Conservation (phyloP, 2,329 filamentous ascomycete species). For the Boeremia lycopersici region DNA sequence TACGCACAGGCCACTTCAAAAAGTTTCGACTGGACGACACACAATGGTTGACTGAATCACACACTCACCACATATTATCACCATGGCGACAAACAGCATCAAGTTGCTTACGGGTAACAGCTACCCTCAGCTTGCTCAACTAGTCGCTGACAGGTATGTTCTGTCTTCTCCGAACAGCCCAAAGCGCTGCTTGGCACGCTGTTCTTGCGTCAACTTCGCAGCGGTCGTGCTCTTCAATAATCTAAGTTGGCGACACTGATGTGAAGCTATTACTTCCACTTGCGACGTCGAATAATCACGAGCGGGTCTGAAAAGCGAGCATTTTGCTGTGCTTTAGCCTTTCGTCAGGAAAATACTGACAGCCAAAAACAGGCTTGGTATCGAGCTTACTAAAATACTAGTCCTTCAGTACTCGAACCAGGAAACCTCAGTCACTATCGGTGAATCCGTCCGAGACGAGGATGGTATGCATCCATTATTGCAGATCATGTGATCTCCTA, state of each 20-base stretch:
- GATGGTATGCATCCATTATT: conserved; percentile 65
- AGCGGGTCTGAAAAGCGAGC: conserved; percentile 60
- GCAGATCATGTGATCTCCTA: conserved; percentile 7
- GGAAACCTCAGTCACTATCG: conserved; percentile 89
- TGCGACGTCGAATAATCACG: too few relatives aligned
- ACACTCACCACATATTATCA: conserved; percentile 22
- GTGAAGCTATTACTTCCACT: neutral
- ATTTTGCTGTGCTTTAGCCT: conserved; percentile 62
- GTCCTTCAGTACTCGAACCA: conserved; percentile 86
- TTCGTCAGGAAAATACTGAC: conserved; percentile 23
- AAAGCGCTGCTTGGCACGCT: conserved; percentile 17
- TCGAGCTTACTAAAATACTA: conserved; percentile 78
- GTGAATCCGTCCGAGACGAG: conserved; percentile 94
- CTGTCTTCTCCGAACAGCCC: conserved; percentile 7
- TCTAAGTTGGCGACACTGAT: neutral
- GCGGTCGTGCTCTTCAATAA: neutral
- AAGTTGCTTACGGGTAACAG: conserved; percentile 78
- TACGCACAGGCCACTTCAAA: conserved; percentile 28
- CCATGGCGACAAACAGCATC: conserved; percentile 75
- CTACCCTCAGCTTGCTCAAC: conserved; percentile 72
- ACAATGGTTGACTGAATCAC: conserved; percentile 18
- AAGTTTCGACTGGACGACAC: conserved; percentile 22
- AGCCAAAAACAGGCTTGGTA: conserved; percentile 65
- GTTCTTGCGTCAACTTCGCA: neutral
- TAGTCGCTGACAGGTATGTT: conserved; percentile 69